phyloP scores from a whole-genome alignment of 306 rosid species.

The Lupinus albus region DNA sequence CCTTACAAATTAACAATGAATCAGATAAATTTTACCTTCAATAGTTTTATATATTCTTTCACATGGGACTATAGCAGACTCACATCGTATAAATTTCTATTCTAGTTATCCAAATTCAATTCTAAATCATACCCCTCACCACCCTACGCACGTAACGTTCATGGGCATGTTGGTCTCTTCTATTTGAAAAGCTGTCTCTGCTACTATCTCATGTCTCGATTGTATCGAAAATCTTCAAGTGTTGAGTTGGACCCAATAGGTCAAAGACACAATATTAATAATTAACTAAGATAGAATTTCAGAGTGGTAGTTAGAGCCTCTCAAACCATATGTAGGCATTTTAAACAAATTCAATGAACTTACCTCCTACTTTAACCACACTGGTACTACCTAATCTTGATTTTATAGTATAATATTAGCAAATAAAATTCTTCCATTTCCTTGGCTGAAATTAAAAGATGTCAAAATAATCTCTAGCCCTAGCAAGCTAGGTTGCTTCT shows the following conservation, averaged over 20 bases:
- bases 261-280: slow-evolving; percentile 39
- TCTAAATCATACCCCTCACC: background rate
- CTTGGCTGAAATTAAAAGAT: background rate
- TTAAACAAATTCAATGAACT: slow-evolving; percentile 42
- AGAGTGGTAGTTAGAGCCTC: slow-evolving; percentile 17
- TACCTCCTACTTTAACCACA: slow-evolving; percentile 41
- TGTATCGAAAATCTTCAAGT: slow-evolving; percentile 46
- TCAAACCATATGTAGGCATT: slow-evolving; percentile 35
- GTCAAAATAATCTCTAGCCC: slow-evolving; percentile 18
- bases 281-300: slow-evolving; percentile 24
- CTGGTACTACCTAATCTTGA: slow-evolving; percentile 60
- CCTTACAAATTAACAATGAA: background rate
- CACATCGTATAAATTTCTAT: background rate
- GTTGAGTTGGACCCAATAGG: slow-evolving; percentile 37
- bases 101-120: background rate
- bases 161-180: slow-evolving; percentile 4
- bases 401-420: slow-evolving; percentile 6
- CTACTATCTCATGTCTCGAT: slow-evolving; percentile 31
- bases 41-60: background rate
- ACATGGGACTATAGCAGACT: too few species aligned
- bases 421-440: slow-evolving; percentile 6
- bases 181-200: slow-evolving; percentile 32
- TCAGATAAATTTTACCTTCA: background rate
- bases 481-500: slow-evolving; percentile 37
- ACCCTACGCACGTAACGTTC: slow-evolving; percentile 12